Base-by-base conservation (phyloP, 176 grass and related monocot species). In the Coix lacrymajobi region DNA sequence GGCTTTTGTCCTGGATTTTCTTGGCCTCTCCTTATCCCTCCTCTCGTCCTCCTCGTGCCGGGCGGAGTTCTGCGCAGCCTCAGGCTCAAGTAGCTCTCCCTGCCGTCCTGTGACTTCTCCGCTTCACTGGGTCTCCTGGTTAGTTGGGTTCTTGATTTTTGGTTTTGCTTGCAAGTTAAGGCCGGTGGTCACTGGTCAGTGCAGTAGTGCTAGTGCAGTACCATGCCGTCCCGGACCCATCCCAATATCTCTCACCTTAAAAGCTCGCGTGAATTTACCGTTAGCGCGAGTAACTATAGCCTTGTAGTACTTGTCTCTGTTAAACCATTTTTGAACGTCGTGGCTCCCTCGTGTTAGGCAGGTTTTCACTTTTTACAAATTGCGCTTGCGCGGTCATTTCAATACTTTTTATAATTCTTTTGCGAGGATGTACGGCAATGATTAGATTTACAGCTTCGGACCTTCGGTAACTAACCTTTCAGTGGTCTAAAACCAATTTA, bases 121-220 rank as follows among this genome's bases (percentile, higher is more conserved):
- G 69, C 75, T 83, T 72, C 73, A 54, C 66, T 62, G 29, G 66
- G 68, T 45, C 25, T 30, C 60, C 44, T 17, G 7, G 62, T 54
- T 72, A 46, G 84, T 83, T 90, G 79, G 75, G 48, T 61, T 66
- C n/a, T 76, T 90, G 76, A 31, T 61, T 83, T 84, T 88, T 57
- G 81, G n/a, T 79, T 79, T 86, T 44, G 83, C 88, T 62, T 81
- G 84, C 46, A 68, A 63, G 82, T 89, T 54, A 89, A 81, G 88
- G 71, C 34, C 56, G 71, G 71, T 64, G 64, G 73, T 29, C 66
- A 71, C 64, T 64, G 64, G 73, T 39, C 65, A 71, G 56, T 76
- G 33, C n/a, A 37, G 57, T 78, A 62, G n/a, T n/a, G n/a, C n/a
- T n/a, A 71, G 56, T 76, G 33, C n/a, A 37, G 57, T 78, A 62